Evolutionary conservation across 257 asterid species (phyloP).

Genomic region (Salvia splendens): DNA sequence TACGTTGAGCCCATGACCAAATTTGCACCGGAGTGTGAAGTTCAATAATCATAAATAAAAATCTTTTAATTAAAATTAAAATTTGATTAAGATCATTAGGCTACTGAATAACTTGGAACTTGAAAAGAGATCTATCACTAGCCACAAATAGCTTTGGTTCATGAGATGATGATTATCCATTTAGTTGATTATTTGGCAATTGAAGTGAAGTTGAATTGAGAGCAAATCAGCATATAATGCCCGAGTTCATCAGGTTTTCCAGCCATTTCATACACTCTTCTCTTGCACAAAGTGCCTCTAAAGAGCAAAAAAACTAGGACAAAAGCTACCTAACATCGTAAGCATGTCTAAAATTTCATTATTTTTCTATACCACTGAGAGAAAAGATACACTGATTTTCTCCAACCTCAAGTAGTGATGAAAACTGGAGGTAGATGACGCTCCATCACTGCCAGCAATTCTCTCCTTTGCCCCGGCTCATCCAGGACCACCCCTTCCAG

Average conservation of each 20-base stretch:
- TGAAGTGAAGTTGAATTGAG: not conserved
- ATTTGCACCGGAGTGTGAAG: too few species aligned
- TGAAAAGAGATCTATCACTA: too few species aligned
- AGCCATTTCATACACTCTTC: constrained; percentile 27
- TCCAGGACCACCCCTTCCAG: constrained; percentile 64
- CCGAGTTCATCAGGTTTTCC: constrained; percentile 23
- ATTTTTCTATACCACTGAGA: constrained; percentile 36
- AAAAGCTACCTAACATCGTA: constrained; percentile 38
- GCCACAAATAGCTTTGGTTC: too few species aligned
- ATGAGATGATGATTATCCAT: not conserved
- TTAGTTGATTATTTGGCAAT: not conserved
- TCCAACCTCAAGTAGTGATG: constrained; percentile 43
- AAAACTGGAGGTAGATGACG: constrained; percentile 84
- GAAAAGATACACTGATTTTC: constrained; percentile 5
- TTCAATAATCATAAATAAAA: too few species aligned
- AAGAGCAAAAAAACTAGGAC: constrained; percentile 22
- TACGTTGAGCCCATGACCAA: too few species aligned
- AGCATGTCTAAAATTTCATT: constrained; percentile 38
- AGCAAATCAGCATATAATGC: not conserved
- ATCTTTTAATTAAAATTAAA: too few species aligned
- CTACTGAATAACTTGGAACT: too few species aligned
- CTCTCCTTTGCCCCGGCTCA: constrained; percentile 59
- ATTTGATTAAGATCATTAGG: too few species aligned
- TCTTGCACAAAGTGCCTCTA: constrained; percentile 28
- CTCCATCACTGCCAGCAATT: constrained; percentile 77